Evolutionary conservation across 305 asterid species (phyloP).

Genomic region (Caryopteris hybrid): DNA sequence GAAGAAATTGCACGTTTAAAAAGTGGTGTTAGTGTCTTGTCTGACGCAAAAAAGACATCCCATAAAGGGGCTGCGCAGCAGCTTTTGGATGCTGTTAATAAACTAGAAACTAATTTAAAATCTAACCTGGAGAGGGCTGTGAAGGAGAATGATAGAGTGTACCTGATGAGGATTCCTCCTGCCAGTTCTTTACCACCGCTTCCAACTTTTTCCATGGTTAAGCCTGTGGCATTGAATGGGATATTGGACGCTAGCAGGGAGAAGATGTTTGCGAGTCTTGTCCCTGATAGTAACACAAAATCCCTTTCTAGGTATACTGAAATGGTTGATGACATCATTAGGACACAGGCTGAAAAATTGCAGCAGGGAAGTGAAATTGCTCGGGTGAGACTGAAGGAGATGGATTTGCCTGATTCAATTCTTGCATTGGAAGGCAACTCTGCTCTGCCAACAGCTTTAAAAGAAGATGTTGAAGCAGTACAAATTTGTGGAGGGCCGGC

Average conservation of each 20-base stretch:
- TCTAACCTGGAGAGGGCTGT: constrained; percentile 80
- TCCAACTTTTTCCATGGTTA: constrained; percentile 92
- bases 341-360: constrained; percentile 95
- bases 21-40: constrained; percentile 63
- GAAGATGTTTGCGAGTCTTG: constrained; percentile 89
- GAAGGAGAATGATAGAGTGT: constrained; percentile 96
- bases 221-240: constrained; percentile 85
- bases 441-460: constrained; percentile 55
- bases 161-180: constrained; percentile 92
- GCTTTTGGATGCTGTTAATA: constrained; percentile 75
- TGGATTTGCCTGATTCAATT: constrained; percentile 94
- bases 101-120: constrained; percentile 63
- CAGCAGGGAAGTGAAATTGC: constrained; percentile 98
- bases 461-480: constrained; percentile 88
- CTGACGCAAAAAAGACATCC: constrained; percentile 76
- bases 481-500: constrained; percentile 98
- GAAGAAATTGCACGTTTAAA: constrained; percentile 96
- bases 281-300: constrained; percentile 93
- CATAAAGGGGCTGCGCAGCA: constrained; percentile 85
- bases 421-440: constrained; percentile 84
- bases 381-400: constrained; percentile 91
- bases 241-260: constrained; percentile 87
- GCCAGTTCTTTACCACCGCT: constrained; percentile 78
- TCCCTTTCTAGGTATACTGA: constrained; percentile 93
- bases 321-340: constrained; percentile 86